phyloP scores from a whole-genome alignment of 2,329 filamentous ascomycete genomes.

The Coniella vitis region DNA sequence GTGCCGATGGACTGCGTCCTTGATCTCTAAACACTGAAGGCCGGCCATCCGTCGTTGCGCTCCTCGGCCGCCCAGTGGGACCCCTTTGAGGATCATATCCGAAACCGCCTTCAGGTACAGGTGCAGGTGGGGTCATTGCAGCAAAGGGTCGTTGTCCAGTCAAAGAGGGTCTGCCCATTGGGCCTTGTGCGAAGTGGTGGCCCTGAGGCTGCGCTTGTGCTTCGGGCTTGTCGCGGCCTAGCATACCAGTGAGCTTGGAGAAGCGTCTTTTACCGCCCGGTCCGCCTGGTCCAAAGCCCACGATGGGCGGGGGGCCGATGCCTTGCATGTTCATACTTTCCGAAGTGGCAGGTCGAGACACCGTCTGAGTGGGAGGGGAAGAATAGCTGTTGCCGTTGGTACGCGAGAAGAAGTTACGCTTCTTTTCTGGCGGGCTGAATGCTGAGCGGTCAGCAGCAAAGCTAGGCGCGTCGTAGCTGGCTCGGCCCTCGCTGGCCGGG shows the following conservation, averaged over 20 bases:
- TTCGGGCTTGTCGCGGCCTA: conserved; percentile 21
- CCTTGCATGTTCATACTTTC: conserved; percentile 1
- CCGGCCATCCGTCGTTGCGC: conserved; percentile 18
- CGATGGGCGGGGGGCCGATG: conserved; percentile 9
- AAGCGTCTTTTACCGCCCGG: conserved; percentile 37
- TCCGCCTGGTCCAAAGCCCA: conserved; percentile 12
- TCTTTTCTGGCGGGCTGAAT: conserved; percentile 20
- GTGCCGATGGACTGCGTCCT: conserved; percentile 9
- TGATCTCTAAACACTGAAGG: conserved; percentile 10
- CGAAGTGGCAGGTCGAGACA: conserved; percentile 12
- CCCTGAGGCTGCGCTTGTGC: conserved; percentile 8
- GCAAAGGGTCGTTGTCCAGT: conserved; percentile 14
- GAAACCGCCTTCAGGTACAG: neutral
- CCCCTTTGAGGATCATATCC: conserved; percentile 3
- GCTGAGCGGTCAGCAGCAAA: neutral
- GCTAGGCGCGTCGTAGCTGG: conserved; percentile 24
- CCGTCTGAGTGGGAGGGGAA: conserved; percentile 8
- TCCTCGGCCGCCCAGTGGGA: conserved; percentile 15
- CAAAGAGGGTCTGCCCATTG: conserved; percentile 19
- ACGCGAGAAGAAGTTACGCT: conserved; percentile 24
- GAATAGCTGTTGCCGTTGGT: conserved; percentile 15
- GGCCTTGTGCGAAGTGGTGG: conserved; percentile 7
- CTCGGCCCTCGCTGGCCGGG: conserved; percentile 18
- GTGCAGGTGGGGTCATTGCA: neutral
- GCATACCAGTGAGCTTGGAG: conserved; percentile 31